Conservation (phyloP, 768 basidiomycete species). For the Rhodocollybia butyracea region DNA sequence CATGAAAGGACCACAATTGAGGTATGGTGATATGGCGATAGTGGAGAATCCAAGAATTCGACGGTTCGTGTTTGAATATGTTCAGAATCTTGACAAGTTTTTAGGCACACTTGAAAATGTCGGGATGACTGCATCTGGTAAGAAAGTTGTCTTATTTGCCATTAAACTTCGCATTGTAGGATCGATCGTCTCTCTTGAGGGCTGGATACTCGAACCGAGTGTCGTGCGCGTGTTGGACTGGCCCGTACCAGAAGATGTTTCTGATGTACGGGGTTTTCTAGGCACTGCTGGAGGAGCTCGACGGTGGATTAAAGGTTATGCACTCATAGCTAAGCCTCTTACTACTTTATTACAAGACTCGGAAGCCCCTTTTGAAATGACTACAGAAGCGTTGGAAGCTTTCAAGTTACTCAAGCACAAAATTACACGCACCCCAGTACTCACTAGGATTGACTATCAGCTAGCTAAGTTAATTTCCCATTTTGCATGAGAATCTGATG, state of each 20-base stretch:
- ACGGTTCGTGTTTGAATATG: constrained; percentile 27
- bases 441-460: too few relatives aligned
- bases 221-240: too few relatives aligned
- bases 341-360: background rate
- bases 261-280: too few relatives aligned
- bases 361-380: background rate
- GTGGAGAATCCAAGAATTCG: constrained; percentile 21
- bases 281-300: background rate
- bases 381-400: background rate
- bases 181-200: background rate
- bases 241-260: too few relatives aligned
- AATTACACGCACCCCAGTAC: background rate
- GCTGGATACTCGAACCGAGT: too few relatives aligned
- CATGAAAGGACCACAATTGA: constrained; percentile 16
- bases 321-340: background rate
- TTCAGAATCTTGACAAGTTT: constrained; percentile 5
- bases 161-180: background rate
- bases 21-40: constrained; percentile 20
- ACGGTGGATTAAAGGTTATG: background rate
- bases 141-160: background rate
- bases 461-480: too few relatives aligned
- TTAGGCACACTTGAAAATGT: background rate
- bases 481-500: too few relatives aligned
- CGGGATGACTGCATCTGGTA: background rate
- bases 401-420: background rate